These are phyloP conservation scores for Saccharomyces hybrid DNA, from an alignment of 1,139 yeast species.

Conservation along the genomic window DNA sequence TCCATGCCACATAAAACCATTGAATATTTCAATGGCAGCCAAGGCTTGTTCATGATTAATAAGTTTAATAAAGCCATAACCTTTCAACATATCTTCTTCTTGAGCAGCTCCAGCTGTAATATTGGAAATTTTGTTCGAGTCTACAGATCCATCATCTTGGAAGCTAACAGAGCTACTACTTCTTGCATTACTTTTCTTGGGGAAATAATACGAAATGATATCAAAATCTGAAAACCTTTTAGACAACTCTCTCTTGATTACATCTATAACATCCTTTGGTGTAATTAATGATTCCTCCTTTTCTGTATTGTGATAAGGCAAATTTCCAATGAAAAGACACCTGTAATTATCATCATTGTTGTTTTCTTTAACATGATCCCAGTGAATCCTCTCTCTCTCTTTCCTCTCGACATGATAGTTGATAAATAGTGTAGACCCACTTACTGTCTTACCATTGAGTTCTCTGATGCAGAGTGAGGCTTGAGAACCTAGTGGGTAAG, in stretches of 20 bases:
- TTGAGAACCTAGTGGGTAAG: constrained; percentile 36
- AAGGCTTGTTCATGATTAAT: constrained; percentile 36
- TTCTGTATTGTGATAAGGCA: constrained; percentile 16
- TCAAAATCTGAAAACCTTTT: constrained; percentile 13
- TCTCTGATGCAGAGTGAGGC: constrained; percentile 41
- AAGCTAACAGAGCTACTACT: constrained; percentile 2
- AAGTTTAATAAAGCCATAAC: constrained; percentile 45
- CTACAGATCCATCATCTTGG: not conserved
- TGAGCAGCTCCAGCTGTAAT: constrained; percentile 5
- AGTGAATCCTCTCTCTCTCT: constrained; percentile 37
- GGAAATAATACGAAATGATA: constrained; percentile 27
- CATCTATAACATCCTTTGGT: constrained; percentile 17
- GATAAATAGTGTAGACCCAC: constrained; percentile 38
- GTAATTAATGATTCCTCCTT: constrained; percentile 12
- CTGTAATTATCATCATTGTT: constrained; percentile 24
- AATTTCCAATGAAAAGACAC: constrained; percentile 30
- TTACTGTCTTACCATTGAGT: constrained; percentile 36
- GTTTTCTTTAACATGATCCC: constrained; percentile 25
- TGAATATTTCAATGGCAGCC: constrained; percentile 36
- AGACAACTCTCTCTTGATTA: constrained; percentile 13
- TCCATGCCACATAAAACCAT: constrained; percentile 28
- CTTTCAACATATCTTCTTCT: constrained; percentile 28
- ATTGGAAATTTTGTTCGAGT: not conserved
- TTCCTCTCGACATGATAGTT: constrained; percentile 48
- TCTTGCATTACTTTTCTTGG: constrained; percentile 14